Evolutionary conservation across 148 eudicot species (phyloP), one percentile per base, ranked within the genome.

Genomic region (Chenopodium formosanum): DNA sequence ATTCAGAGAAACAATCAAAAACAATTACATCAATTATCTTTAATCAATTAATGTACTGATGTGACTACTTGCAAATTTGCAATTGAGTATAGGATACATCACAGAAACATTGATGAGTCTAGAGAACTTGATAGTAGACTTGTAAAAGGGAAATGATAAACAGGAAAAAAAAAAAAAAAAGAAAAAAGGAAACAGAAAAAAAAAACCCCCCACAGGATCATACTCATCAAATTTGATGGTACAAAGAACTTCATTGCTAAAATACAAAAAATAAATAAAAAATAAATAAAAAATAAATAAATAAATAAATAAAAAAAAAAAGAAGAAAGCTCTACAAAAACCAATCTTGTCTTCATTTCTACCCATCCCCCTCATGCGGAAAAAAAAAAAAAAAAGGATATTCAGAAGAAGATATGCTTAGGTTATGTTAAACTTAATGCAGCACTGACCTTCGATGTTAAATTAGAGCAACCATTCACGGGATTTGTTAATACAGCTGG

Each of bases 391-490:
- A 44, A 25, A 23, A 27, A 27, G 29, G 7, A 73, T 40, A 40
- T 40, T 40, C 64, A 2, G 2, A 9, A 29, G 62, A 13, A 56
- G 62, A 56, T 2, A 2, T 56, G 53, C 53, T 17, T 14, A 56
- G 4, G 60, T 17, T 56, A 56, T 13, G 62, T 14, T 56, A 3
- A 56, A 56, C 17, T 5, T 63, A 60, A 23, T 10, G 53, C 25
- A 64, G 19, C 0, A 85, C 62, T 3, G 22, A 92, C 97, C 94
- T 88, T 78, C n/a, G 89, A 86, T 67, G 89, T 80, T 27, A 88
- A 78, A 70, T 27, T 53, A 78, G 93, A 84, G 83, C 98, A 95
- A 84, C 90, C 81, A 85, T 88, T 90, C 65, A 89, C 78, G 60
- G 98, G 98, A 40, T 90, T 79, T 13, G 92, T 77, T 76, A 86